phyloP scores from a whole-genome alignment of 768 basidiomycete species.

The Guyanaporus albipodus region DNA sequence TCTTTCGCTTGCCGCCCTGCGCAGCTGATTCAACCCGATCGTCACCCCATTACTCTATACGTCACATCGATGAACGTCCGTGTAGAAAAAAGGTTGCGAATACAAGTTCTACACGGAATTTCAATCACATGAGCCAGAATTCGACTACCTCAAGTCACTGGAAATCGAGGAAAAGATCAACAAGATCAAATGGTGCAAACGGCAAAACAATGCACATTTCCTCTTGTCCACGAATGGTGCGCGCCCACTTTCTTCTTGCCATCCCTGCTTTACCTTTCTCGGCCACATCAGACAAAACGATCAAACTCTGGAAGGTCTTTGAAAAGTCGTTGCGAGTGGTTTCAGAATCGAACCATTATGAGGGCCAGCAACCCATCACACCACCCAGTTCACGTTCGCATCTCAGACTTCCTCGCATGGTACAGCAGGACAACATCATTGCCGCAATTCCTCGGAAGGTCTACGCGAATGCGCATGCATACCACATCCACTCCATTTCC shows the following conservation, averaged over 20 bases:
- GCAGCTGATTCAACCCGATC: conserved; percentile 35
- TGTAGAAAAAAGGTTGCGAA: conserved; percentile 98
- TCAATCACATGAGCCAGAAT: conserved; percentile 99
- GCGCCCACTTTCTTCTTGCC: conserved; percentile 13
- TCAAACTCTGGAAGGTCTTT: conserved; percentile 99
- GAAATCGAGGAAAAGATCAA: conserved; percentile 99
- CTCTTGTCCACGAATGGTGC: conserved; percentile 94
- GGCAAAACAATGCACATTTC: conserved; percentile 97
- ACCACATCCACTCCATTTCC: conserved; percentile 99
- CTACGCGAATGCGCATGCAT: conserved; percentile 98
- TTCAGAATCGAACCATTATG: conserved; percentile 91
- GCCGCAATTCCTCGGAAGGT: conserved; percentile 98
- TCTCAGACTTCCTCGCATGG: conserved; percentile 86
- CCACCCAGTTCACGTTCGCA: conserved; percentile 55
- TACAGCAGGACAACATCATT: conserved; percentile 95
- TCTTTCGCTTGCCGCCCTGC: conserved; percentile 7
- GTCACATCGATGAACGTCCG: conserved; percentile 14
- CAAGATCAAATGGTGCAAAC: conserved; percentile 99
- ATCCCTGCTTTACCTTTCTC: not conserved
- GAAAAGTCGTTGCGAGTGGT: conserved; percentile 96
- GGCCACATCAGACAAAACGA: conserved; percentile 82
- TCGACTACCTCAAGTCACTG: conserved; percentile 98
- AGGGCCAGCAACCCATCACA: conserved; percentile 68
- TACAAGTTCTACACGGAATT: conserved; percentile 99
- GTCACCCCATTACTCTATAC: conserved; percentile 9